A percentile compares a stretch with the other conserved stretches of the same genome.
Evolutionary conservation across 2,329 filamentous ascomycete genomes (phyloP).

Genomic region (Pestalotiopsis sp.): DNA sequence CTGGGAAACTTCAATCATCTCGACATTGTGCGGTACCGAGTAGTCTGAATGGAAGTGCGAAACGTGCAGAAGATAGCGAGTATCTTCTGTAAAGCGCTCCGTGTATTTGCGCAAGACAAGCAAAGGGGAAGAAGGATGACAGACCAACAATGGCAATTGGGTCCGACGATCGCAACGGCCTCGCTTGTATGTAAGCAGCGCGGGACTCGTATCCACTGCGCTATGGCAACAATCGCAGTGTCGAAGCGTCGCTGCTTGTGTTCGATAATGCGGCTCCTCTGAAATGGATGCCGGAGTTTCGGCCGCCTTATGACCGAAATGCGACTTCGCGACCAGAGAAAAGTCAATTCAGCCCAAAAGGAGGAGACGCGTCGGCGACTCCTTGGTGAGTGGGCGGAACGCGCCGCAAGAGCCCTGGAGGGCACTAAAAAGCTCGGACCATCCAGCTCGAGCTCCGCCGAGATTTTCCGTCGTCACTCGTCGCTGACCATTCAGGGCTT

Average conservation of each 20-base stretch:
- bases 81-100: background rate
- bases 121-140: background rate
- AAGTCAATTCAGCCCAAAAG: background rate
- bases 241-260: background rate
- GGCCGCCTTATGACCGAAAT: background rate
- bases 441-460: background rate
- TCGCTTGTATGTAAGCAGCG: background rate
- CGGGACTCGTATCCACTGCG: background rate
- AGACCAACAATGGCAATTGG: background rate
- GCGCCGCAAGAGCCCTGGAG: background rate
- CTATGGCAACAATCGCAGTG: background rate
- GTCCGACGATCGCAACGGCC: background rate
- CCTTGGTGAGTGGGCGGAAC: background rate
- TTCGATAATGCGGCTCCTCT: background rate
- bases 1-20: conserved; percentile 29
- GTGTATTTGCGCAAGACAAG: background rate
- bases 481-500: background rate
- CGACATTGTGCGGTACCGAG: conserved; percentile 17
- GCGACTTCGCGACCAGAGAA: background rate
- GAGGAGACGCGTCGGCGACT: no score
- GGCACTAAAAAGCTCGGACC: background rate
- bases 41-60: background rate
- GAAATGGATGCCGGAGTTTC: background rate
- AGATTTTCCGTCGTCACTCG: conserved; percentile 7
- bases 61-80: background rate